Evolutionary conservation across 2,329 filamentous ascomycete species (phyloP).

Genomic region (Septoria linicola): DNA sequence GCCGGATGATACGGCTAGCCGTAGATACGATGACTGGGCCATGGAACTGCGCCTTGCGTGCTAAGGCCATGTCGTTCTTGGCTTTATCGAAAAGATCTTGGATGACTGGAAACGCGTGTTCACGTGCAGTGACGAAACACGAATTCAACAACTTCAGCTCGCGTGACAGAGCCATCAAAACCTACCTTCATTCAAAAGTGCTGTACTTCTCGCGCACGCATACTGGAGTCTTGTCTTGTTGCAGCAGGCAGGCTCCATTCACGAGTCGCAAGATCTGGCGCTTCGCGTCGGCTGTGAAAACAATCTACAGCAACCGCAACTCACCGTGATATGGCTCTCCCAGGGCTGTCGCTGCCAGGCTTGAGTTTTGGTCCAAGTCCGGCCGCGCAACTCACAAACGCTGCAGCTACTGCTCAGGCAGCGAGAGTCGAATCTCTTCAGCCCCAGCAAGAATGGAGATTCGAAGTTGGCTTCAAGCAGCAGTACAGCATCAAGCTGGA

Average conservation of each 20-base stretch:
- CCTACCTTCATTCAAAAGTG: too few species aligned
- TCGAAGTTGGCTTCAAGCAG: conserved; percentile 40
- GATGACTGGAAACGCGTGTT: too few species aligned
- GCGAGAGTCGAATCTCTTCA: conserved; percentile 45
- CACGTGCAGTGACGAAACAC: too few species aligned
- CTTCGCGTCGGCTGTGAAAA: too few species aligned
- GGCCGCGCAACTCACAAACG: conserved; percentile 31
- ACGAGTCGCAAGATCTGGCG: background rate
- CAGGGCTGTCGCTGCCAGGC: conserved; percentile 47
- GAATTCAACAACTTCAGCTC: too few species aligned
- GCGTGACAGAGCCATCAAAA: too few species aligned
- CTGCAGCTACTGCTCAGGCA: conserved; percentile 18
- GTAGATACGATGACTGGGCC: too few species aligned
- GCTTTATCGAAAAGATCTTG: too few species aligned
- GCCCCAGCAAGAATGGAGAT: conserved; percentile 48
- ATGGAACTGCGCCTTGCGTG: too few species aligned
- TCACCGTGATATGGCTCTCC: conserved; percentile 40
- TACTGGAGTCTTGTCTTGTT: background rate
- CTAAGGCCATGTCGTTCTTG: too few species aligned
- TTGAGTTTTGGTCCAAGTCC: conserved; percentile 28
- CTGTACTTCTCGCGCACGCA: background rate
- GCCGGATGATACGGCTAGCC: too few species aligned
- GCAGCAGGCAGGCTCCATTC: background rate
- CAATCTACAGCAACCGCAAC: background rate
- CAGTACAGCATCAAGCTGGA: conserved; percentile 58